Evolutionary conservation across 495 filamentous ascomycete genomes (phyloP), one percentile per base, ranked within the genome.

Genomic region (Pyrenopolyporus hunteri): DNA sequence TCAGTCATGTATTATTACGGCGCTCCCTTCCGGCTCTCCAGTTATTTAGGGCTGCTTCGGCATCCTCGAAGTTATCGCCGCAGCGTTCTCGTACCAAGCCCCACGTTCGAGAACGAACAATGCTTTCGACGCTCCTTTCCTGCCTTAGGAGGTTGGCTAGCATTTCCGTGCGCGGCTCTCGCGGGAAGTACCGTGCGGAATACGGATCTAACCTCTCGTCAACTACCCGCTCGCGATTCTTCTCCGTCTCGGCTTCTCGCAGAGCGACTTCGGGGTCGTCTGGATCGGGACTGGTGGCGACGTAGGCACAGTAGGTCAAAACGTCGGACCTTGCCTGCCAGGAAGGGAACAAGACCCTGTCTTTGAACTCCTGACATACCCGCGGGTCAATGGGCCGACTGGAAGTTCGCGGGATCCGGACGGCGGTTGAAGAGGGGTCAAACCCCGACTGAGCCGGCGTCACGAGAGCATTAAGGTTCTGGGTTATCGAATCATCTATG

Each of bases 141-240:
- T 90, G 92, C 59, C 93, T 83, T 26, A 98, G 73, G 39, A 96
- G 57, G 26, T 75, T 81, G 8, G 92, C 92, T 42, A 98, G 70
- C 33, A 82, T 83, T 75, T 98, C 91, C 1, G 93, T 95, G 53
- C 93, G 80, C 37, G 90, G 81, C 73, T 98, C 92, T 37, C 83
- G 79, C 0, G 93, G 92, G 58, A 92, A 93, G 67, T 88, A 96
- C 22, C 93, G 80, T 17, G 78, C 91, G 14, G 88, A 92, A 67
- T 98, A 98, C 13, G 94, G 94, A 74, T 98, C 94, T 51, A 98
- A 73, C 55, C 94, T 79, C 72, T 97, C 94, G 75, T 98, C 81
- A 11, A 98, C 87, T 4, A 93, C 80, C 47, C 86, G 80, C 67
- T 96, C 91, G 47, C 86, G 80, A 54, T 89, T 85, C 58, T 76